Percentiles rank a stretch among this genome's conserved stretches.
Conservation (phyloP, 1,284 basidiomycete genomes). For the Puccinia polysora region DNA sequence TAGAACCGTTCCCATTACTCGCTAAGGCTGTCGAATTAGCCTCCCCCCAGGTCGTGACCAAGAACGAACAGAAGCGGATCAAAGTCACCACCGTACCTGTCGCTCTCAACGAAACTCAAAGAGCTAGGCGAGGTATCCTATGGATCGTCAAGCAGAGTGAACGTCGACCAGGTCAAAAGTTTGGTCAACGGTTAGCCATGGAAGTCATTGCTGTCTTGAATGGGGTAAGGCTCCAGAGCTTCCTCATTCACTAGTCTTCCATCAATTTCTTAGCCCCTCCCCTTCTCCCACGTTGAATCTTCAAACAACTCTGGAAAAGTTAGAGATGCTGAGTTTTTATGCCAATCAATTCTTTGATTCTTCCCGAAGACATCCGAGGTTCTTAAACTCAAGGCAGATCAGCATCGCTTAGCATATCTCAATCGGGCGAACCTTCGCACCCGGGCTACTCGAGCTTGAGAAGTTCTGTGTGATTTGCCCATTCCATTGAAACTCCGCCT, state of each 20-base stretch:
- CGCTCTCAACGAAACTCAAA: slow-evolving; percentile 34
- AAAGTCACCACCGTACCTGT: slow-evolving; percentile 40
- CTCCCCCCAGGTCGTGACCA: slow-evolving; percentile 20
- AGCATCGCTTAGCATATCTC: slow-evolving; percentile 36
- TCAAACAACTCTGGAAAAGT: background rate
- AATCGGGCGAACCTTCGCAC: slow-evolving; percentile 42
- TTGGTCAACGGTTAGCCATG: slow-evolving; percentile 33
- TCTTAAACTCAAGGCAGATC: slow-evolving; percentile 38
- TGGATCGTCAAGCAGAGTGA: slow-evolving; percentile 39
- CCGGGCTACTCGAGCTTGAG: slow-evolving; percentile 35
- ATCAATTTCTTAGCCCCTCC: background rate
- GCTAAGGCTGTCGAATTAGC: slow-evolving; percentile 34
- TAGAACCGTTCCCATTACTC: slow-evolving; percentile 38
- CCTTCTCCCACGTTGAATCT: background rate
- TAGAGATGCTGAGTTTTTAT: background rate
- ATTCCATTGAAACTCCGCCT: no score
- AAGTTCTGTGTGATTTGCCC: no score
- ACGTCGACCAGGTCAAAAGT: slow-evolving; percentile 34
- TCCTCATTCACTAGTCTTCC: background rate
- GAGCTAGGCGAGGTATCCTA: slow-evolving; percentile 24
- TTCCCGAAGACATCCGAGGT: slow-evolving; percentile 35
- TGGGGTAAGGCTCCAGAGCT: slow-evolving; percentile 1
- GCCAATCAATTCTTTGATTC: background rate
- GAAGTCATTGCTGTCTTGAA: slow-evolving; percentile 41
- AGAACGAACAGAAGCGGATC: slow-evolving; percentile 29